Evolutionary conservation across 306 rosid species (phyloP).

Genomic region (Rosa persica): DNA sequence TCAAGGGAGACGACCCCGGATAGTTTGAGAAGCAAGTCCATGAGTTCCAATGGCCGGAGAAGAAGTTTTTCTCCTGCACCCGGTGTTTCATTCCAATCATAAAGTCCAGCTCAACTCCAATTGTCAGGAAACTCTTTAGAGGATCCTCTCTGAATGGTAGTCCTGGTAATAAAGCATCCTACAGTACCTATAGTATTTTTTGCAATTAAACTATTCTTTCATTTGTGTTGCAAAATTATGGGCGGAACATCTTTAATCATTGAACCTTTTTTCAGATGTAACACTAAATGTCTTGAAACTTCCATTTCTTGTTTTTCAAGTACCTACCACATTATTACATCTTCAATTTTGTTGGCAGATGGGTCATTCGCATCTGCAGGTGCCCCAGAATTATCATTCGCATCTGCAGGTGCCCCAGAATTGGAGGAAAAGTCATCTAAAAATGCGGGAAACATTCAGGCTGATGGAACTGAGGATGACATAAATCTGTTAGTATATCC

Average conservation of each 20-base stretch:
- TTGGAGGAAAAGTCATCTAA: slow-evolving; percentile 33
- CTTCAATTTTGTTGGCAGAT: slow-evolving; percentile 23
- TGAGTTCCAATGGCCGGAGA: slow-evolving; percentile 54
- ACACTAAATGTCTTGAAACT: not conserved
- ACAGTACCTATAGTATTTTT: not conserved
- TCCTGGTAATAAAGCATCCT: slow-evolving; percentile 45
- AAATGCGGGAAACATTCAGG: slow-evolving; percentile 26
- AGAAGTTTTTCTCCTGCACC: slow-evolving; percentile 73
- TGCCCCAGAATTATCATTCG: slow-evolving; percentile 38
- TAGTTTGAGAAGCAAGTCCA: slow-evolving; percentile 53
- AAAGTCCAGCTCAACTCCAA: slow-evolving; percentile 42
- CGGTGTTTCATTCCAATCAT: slow-evolving; percentile 36
- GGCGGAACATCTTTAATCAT: not conserved
- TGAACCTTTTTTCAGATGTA: not conserved
- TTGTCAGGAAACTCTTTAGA: slow-evolving; percentile 49
- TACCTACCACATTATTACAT: not conserved
- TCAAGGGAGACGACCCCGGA: slow-evolving; percentile 65
- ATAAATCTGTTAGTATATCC: slow-evolving; percentile 43
- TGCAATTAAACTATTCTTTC: not conserved
- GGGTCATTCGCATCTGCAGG: slow-evolving; percentile 32
- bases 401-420: slow-evolving; percentile 42
- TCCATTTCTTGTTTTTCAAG: not conserved
- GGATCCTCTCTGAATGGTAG: slow-evolving; percentile 50
- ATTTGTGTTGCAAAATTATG: not conserved
- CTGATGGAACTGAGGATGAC: slow-evolving; percentile 35